Evolutionary conservation across 2,329 filamentous ascomycete species (phyloP).

Genomic region (Aspergillus sp.): DNA sequence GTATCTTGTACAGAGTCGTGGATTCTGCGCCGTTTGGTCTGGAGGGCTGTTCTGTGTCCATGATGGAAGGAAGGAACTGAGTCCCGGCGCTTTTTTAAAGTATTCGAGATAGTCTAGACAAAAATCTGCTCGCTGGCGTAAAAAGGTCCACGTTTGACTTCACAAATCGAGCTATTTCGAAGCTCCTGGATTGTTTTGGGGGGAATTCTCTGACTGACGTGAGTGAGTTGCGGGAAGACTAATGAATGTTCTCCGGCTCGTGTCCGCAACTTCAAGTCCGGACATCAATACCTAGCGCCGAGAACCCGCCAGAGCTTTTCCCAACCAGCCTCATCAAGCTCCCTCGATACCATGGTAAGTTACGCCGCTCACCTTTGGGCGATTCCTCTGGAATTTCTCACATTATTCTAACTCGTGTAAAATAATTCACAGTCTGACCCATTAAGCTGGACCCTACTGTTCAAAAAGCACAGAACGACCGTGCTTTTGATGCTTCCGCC

Average conservation of each 20-base stretch:
- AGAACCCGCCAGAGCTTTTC: constrained; percentile 14
- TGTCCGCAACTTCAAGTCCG: not conserved
- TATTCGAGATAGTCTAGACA: not conserved
- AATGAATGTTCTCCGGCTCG: not conserved
- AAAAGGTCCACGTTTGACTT: not conserved
- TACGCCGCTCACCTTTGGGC: not conserved
- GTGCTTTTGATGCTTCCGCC: constrained; percentile 67
- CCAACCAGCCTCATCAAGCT: constrained; percentile 14
- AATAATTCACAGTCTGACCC: constrained; percentile 37
- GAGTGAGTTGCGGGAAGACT: not conserved
- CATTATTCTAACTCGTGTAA: not conserved
- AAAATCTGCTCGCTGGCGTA: not conserved
- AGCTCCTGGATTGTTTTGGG: not conserved
- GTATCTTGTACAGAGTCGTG: constrained; percentile 26
- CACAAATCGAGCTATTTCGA: not conserved
- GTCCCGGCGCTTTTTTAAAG: not conserved
- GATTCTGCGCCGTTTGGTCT: constrained; percentile 9
- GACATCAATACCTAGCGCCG: constrained; percentile 13
- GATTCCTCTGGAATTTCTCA: not conserved
- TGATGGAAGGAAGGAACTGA: not conserved
- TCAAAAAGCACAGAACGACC: constrained; percentile 72
- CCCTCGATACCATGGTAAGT: constrained; percentile 18
- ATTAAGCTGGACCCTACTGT: constrained; percentile 63
- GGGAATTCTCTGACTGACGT: not conserved
- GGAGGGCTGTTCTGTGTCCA: constrained; percentile 15